Evolutionary conservation across 2,329 filamentous ascomycete genomes (phyloP).

Genomic region (Immersiporthe knoxdaviesiana): DNA sequence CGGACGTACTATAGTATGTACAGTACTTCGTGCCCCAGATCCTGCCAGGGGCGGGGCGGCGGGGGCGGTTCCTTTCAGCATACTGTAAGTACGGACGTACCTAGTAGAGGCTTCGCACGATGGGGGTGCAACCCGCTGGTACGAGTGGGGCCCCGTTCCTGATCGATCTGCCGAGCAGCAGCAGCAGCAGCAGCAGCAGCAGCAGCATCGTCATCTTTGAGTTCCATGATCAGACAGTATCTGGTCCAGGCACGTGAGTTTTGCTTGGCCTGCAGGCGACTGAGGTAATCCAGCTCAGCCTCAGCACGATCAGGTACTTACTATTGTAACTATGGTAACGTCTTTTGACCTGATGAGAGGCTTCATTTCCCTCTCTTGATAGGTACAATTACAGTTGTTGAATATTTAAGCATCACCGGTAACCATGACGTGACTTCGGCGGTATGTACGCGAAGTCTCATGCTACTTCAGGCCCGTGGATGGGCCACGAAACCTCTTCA

Average conservation of each 20-base stretch:
- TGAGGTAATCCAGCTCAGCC: too few species aligned
- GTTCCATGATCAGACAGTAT: background rate
- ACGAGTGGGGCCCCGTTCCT: background rate
- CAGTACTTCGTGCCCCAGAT: too few species aligned
- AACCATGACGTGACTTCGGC: too few species aligned
- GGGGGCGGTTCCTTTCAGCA: background rate
- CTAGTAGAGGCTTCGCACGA: too few species aligned
- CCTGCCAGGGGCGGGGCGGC: background rate
- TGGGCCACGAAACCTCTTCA: background rate
- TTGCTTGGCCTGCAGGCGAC: background rate
- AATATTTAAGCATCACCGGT: too few species aligned
- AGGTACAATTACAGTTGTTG: too few species aligned
- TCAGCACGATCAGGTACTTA: background rate
- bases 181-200: background rate
- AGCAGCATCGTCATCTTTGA: background rate
- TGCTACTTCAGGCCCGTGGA: background rate
- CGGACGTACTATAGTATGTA: too few species aligned
- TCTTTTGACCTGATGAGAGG: background rate
- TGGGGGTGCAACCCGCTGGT: background rate
- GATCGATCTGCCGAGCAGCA: background rate
- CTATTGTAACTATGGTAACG: background rate
- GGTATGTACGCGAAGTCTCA: background rate
- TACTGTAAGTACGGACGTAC: too few species aligned
- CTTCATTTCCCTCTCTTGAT: background rate
- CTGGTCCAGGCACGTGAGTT: background rate